Base-by-base conservation (phyloP, 2,329 filamentous ascomycete genomes). In the Penicillium sp. region DNA sequence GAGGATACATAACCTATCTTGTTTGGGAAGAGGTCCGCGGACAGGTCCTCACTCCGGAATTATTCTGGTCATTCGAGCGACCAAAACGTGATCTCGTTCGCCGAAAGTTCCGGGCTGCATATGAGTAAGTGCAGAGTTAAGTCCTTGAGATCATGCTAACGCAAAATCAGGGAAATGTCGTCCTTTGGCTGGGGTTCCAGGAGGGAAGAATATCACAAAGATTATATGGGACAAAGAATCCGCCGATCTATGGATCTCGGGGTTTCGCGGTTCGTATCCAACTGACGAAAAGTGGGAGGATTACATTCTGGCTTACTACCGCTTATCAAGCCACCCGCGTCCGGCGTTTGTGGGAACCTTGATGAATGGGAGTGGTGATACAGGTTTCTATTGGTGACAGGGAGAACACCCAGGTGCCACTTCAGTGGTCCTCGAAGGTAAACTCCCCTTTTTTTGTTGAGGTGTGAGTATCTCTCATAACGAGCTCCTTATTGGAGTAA, bases 11-110 rank as follows among this genome's bases (percentile, higher is more conserved):
- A 45, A 45, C 41, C 50, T 45, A 45, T 53, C 31, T 53, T 45
- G 41, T 53, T 38, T 53, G 40, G 50, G 29, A 46, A 45, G 46
- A 53, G 50, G 50, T 53, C 50, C 40, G 13, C n/a, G 50, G 50
- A 29, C 21, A 38, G 41, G 31, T 53, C 50, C 50, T 53, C 15
- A 45, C 31, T 46, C 50, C 31, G 29, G 41, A 45, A 5, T 1
- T 53, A 2, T 46, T 53, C 50, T 53, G 50, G 50, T 53, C 50
- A 53, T 38, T 53, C 31, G 40, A 53, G 40, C 50, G 50, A 38
- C 21, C 40, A 36, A 29, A 45, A 46, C 50, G 50, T 45, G 50
- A 53, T 38, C 29, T 53, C 41, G 16, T 53, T 45, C 40, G 41
- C 40, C 50, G 40, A 27, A 53, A 45, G 31, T 53, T 53, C 40